These are phyloP conservation scores for Triticum timopheevii DNA, from an alignment of 176 grass and related monocot genomes.

Conservation along the genomic window DNA sequence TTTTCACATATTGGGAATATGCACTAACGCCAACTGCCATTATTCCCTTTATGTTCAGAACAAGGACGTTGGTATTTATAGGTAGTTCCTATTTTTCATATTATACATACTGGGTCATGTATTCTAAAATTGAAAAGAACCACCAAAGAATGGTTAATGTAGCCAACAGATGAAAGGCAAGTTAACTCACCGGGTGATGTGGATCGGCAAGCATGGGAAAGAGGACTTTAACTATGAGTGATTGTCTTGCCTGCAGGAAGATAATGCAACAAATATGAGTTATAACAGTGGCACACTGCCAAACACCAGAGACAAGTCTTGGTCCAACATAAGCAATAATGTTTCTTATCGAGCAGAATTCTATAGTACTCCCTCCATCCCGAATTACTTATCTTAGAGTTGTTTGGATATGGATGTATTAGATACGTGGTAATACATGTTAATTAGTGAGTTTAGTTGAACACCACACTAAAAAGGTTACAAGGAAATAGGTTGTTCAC, in stretches of 20 bases:
- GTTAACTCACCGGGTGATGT: too few species aligned
- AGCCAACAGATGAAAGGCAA: too few species aligned
- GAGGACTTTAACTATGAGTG: too few species aligned
- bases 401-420: too few species aligned
- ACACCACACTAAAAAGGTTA: not conserved
- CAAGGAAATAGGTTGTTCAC: conserved; percentile 13
- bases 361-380: not conserved
- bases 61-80: not conserved
- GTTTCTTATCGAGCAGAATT: not conserved
- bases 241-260: too few species aligned
- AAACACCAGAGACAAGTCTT: too few species aligned
- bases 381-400: too few species aligned
- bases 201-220: too few species aligned
- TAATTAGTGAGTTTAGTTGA: not conserved
- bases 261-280: too few species aligned
- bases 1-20: too few species aligned
- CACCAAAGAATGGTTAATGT: not conserved
- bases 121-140: conserved; percentile 1
- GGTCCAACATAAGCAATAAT: not conserved
- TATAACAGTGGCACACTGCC: too few species aligned
- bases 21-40: not conserved
- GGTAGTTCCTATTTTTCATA: not conserved
- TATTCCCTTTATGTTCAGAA: not conserved
- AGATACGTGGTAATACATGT: not conserved
- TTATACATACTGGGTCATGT: not conserved